Percentiles rank a stretch among this genome's conserved stretches.
Evolutionary conservation across 257 asterid genomes (phyloP).

Genomic region (Ballota nigra): DNA sequence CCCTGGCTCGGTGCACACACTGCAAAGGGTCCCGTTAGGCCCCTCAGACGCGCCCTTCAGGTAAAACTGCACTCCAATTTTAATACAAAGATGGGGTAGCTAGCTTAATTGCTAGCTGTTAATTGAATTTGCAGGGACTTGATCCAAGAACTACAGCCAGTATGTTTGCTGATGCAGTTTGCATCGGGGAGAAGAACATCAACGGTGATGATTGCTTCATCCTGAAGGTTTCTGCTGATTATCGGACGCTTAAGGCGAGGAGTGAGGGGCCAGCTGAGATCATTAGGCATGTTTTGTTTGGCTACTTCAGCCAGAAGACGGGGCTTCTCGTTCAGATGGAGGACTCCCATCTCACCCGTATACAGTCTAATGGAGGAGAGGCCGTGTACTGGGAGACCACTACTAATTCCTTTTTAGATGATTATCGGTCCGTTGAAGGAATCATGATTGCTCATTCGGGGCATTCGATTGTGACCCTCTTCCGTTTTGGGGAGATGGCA

Average conservation of each 20-base stretch:
- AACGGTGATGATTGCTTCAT: conserved; percentile 85
- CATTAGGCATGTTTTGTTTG: conserved; percentile 74
- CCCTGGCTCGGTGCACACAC: conserved; percentile 91
- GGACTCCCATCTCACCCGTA: conserved; percentile 87
- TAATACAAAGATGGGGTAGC: too few species aligned
- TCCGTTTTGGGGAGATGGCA: conserved; percentile 80
- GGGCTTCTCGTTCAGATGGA: conserved; percentile 84
- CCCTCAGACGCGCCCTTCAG: conserved; percentile 84
- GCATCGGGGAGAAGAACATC: conserved; percentile 85
- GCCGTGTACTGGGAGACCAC: conserved; percentile 93
- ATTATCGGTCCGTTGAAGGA: conserved; percentile 79
- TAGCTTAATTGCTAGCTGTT: too few species aligned
- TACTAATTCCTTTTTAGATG: conserved; percentile 62
- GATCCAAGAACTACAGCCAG: conserved; percentile 83
- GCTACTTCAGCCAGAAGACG: conserved; percentile 85
- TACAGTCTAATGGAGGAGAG: conserved; percentile 70
- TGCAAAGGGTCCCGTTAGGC: conserved; percentile 83
- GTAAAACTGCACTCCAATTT: conserved; percentile 24
- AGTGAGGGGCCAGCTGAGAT: conserved; percentile 89
- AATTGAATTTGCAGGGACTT: conserved; percentile 53
- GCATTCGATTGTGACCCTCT: conserved; percentile 71
- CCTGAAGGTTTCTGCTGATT: conserved; percentile 73
- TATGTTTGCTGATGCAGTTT: conserved; percentile 67
- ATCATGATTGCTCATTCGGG: conserved; percentile 92
- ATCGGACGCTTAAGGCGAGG: conserved; percentile 62